phyloP scores from a whole-genome alignment of 768 basidiomycete species.

The Plicaturopsis crispa region DNA sequence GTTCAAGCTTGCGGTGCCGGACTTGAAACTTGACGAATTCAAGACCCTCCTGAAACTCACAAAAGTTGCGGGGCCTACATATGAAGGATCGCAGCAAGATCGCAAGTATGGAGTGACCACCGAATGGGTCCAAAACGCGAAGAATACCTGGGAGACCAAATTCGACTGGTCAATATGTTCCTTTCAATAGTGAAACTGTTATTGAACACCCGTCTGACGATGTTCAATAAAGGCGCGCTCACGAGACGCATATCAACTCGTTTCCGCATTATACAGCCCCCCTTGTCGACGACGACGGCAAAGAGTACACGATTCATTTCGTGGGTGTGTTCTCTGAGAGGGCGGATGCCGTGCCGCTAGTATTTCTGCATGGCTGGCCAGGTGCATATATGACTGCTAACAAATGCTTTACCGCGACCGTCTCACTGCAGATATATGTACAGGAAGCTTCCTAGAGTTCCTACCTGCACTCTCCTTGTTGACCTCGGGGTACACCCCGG shows the following conservation, averaged over 20 bases:
- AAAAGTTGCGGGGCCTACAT: background rate
- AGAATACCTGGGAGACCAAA: background rate
- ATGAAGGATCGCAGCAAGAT: background rate
- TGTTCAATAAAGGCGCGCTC: background rate
- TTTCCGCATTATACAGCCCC: constrained; percentile 1
- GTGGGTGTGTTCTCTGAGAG: constrained; percentile 9
- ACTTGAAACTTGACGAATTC: background rate
- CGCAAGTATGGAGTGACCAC: background rate
- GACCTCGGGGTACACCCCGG: constrained; percentile 2
- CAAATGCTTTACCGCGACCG: too few relatives aligned
- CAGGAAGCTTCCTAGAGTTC: constrained; percentile 12
- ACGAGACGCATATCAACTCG: constrained; percentile 1
- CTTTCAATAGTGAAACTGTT: background rate
- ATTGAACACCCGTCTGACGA: background rate
- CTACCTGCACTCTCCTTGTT: constrained; percentile 9
- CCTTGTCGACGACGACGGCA: constrained; percentile 1
- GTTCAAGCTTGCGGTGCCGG: background rate
- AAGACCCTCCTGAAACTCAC: background rate
- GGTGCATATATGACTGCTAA: background rate
- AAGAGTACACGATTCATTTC: constrained; percentile 6
- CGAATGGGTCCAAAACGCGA: background rate
- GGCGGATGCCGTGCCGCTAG: constrained; percentile 7
- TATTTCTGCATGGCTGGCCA: constrained; percentile 10
- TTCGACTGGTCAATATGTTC: background rate
- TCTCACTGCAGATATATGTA: too few relatives aligned